Base-by-base conservation (phyloP, 1,139 yeast genomes). In the Taphrina communis region DNA sequence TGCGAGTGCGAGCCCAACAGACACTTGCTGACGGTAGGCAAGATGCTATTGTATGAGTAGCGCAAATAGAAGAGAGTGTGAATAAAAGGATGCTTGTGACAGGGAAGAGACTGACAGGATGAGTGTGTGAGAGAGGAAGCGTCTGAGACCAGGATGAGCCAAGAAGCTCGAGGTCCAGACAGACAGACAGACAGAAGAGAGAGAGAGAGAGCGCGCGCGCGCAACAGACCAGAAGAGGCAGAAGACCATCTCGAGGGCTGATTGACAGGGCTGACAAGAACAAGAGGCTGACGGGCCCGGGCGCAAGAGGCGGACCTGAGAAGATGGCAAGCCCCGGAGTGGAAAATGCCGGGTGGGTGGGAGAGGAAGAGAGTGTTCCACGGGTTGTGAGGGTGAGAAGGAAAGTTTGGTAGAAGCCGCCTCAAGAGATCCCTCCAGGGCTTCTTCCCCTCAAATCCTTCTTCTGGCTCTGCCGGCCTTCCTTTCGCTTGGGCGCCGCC, bases 211-310 rank as follows among this genome's bases (percentile, higher is more conserved):
- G 42, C 42, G 14, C 14, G 42, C 42, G 42, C 14, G 42, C 42
- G 14, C 42, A 14, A 14, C 6, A 39, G 31, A 25, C 31, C 31
- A 25, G 31, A 25, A 25, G 31, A 25, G 31, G 31, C 31, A 25
- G 31, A 25, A 25, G 31, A 25, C 31, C 31, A 25, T 25, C 31
- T 25, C 31, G 31, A 25, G 31, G 31, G 31, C 31, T 25, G 31
- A 25, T 4, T 25, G 42, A 39, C 42, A 39, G 14, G 42, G 42
- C 42, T 39, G 42, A 39, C 42, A 39, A 14, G 31, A 17, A 44
- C 48, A 44, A 44, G 48, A 14, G 48, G 48, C 48, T 44, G 48
- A 44, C 19, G 48, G 42, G 48, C n/a, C 48, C 19, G 48, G 48
- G 48, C 48, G 48, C 48, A 44, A 17, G 19, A 2, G 31, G 31